These are phyloP conservation scores for Aspergillus coremiiformis DNA, from an alignment of 495 filamentous ascomycete genomes.

Conservation along the genomic window DNA sequence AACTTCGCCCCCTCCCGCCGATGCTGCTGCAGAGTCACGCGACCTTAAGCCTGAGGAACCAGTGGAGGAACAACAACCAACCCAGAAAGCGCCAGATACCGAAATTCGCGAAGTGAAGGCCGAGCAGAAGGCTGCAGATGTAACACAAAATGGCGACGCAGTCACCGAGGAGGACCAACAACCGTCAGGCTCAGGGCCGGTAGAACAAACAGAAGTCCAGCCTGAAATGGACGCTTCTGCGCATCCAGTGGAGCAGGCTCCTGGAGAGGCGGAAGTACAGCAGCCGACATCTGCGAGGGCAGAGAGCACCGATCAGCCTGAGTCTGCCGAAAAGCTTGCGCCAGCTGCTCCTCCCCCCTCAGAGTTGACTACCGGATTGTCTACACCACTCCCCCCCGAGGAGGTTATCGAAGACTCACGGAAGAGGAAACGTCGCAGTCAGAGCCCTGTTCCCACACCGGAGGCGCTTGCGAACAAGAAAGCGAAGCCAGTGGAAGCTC, in stretches of 20 bases:
- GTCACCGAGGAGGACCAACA: not conserved
- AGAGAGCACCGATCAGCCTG: conserved; percentile 5
- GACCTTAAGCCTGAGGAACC: conserved; percentile 12
- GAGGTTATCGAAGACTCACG: conserved; percentile 49
- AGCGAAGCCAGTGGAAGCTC: conserved; percentile 28
- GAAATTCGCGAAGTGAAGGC: not conserved
- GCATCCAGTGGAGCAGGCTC: conserved; percentile 21
- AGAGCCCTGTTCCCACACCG: conserved; percentile 54
- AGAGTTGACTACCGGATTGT: conserved; percentile 23
- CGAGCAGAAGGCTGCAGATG: conserved; percentile 5
- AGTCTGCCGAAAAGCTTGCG: conserved; percentile 13
- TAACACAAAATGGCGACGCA: not conserved
- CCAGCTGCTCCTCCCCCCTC: conserved; percentile 15
- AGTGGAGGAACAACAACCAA: conserved; percentile 3
- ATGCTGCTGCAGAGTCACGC: not conserved
- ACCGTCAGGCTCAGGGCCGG: not conserved
- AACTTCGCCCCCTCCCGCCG: not conserved
- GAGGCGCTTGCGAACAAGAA: conserved; percentile 40
- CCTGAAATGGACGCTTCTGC: conserved; percentile 10
- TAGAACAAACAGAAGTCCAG: not conserved
- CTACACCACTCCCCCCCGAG: conserved; percentile 30
- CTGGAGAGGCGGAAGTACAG: conserved; percentile 9
- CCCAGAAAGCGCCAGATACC: not conserved
- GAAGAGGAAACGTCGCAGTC: conserved; percentile 69
- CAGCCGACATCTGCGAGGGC: conserved; percentile 3